Percentiles rank a stretch among this genome's conserved stretches.
Conservation (phyloP, 805 yeast genomes). For the Spathaspora hagerdaliae region DNA sequence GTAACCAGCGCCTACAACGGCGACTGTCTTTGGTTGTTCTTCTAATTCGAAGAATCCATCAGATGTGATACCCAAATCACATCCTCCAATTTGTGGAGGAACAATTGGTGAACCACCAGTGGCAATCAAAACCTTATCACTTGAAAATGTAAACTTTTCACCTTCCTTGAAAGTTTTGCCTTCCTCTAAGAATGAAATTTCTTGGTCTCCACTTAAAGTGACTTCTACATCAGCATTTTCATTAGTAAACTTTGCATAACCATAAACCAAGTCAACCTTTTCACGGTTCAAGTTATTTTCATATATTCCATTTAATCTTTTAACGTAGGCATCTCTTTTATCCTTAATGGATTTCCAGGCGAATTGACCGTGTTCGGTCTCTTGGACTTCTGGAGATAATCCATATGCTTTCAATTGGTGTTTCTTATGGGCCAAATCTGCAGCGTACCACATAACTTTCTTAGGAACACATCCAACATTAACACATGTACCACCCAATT, state of each 20-base stretch:
- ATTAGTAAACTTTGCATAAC: conserved; percentile 75
- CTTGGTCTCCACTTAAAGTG: conserved; percentile 40
- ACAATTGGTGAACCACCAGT: conserved; percentile 85
- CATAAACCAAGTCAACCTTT: conserved; percentile 82
- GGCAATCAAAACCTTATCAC: conserved; percentile 82
- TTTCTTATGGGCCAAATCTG: conserved; percentile 77
- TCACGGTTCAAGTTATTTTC: conserved; percentile 83
- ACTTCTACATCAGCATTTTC: conserved; percentile 75
- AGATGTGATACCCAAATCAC: conserved; percentile 78
- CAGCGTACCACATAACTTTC: conserved; percentile 98
- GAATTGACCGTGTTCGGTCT: conserved; percentile 51
- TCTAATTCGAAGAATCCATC: conserved; percentile 87
- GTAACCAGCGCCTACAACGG: conserved; percentile 96
- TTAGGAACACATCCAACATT: conserved; percentile 99
- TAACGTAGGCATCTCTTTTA: conserved; percentile 89
- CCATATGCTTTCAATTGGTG: conserved; percentile 81
- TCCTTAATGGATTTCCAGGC: conserved; percentile 79
- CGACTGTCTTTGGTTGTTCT: conserved; percentile 85
- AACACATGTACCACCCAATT: conserved; percentile 96
- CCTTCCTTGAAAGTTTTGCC: conserved; percentile 34
- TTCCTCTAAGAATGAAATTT: conserved; percentile 27
- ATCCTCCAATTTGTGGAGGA: conserved; percentile 72
- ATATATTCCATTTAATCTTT: conserved; percentile 88
- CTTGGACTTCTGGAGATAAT: conserved; percentile 53
- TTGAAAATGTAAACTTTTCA: conserved; percentile 62